Percentiles rank a stretch among this genome's conserved stretches.
These are phyloP conservation scores for Carallia brachiata DNA, from an alignment of 345 rosid species.

Conservation along the genomic window DNA sequence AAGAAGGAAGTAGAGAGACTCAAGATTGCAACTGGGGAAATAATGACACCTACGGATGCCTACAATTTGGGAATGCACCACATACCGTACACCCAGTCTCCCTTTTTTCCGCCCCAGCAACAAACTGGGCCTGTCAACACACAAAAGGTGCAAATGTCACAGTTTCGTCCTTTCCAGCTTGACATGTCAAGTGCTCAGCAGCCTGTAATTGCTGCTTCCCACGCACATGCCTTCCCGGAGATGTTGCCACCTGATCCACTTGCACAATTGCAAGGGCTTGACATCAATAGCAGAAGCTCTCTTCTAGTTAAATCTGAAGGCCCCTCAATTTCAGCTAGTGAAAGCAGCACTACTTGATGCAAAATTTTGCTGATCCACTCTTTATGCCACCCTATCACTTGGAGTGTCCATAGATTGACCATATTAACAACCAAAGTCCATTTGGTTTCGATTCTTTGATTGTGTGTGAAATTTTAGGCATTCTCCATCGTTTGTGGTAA, in stretches of 20 bases:
- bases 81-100: conserved; percentile 40
- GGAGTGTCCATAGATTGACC: not conserved
- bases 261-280: conserved; percentile 78
- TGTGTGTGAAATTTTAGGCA: conserved; percentile 26
- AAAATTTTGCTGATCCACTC: not conserved
- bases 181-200: conserved; percentile 15
- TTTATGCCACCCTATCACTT: not conserved
- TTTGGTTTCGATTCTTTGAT: conserved; percentile 23
- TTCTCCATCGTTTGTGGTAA: conserved; percentile 14
- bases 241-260: conserved; percentile 65
- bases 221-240: conserved; percentile 43
- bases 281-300: conserved; percentile 60
- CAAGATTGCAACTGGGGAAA: conserved; percentile 69
- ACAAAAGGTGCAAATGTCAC: conserved; percentile 50
- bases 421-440: not conserved
- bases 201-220: conserved; percentile 11
- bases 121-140: conserved; percentile 29
- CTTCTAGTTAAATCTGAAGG: conserved; percentile 61
- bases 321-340: conserved; percentile 61
- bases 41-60: conserved; percentile 50
- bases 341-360: conserved; percentile 42
- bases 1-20: conserved; percentile 90
- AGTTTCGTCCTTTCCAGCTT: conserved; percentile 46
- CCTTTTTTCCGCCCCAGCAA: conserved; percentile 40
- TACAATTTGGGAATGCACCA: conserved; percentile 69